Conservation (phyloP, 345 rosid species). For the Carallia brachiata region DNA sequence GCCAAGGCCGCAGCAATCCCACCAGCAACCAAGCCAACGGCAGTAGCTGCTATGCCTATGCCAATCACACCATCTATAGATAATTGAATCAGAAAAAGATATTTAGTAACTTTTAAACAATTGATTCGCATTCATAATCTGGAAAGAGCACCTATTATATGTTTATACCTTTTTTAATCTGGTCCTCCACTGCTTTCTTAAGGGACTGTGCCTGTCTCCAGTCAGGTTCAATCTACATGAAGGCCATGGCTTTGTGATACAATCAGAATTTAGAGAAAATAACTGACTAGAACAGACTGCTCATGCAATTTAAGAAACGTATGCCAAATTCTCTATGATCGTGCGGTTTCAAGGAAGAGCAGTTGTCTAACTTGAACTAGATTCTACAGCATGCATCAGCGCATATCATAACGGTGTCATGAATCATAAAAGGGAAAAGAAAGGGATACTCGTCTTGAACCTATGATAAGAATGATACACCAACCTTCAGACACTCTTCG, state of each 20-base stretch:
- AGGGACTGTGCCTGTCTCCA: constrained; percentile 77
- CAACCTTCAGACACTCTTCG: constrained; percentile 64
- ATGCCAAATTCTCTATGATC: background rate
- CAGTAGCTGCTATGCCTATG: constrained; percentile 77
- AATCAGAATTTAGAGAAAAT: background rate
- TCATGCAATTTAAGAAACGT: background rate
- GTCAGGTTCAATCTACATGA: constrained; percentile 67
- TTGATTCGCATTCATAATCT: constrained; percentile 1
- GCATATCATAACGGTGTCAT: too few relatives aligned
- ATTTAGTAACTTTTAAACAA: background rate
- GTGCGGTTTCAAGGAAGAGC: background rate
- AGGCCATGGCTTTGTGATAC: background rate
- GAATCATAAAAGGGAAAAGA: background rate
- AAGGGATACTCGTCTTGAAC: background rate
- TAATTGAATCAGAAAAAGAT: background rate
- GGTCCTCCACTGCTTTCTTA: constrained; percentile 63
- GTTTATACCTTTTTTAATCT: constrained; percentile 53
- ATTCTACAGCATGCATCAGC: background rate
- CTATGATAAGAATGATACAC: background rate
- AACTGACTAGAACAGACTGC: background rate
- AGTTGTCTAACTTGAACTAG: background rate
- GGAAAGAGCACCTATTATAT: background rate
- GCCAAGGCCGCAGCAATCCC: constrained; percentile 78
- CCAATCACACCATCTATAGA: constrained; percentile 78
- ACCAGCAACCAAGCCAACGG: constrained; percentile 73